These are phyloP conservation scores for Globisporangium parvum DNA, from an alignment of 352 stramenopile species.

Conservation along the genomic window DNA sequence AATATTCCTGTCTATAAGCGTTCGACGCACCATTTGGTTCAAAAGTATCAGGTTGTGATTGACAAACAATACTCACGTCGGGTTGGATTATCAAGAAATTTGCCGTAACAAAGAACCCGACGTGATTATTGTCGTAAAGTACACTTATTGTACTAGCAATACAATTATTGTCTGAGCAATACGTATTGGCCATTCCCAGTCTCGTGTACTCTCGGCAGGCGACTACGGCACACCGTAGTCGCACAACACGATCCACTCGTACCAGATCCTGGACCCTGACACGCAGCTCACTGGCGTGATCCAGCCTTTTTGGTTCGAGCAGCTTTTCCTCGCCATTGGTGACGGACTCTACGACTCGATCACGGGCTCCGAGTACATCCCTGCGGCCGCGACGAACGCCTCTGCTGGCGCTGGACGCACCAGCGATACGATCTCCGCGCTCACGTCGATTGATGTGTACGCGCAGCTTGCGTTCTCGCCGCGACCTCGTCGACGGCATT, in stretches of 20 bases:
- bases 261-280: conserved; percentile 47
- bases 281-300: conserved; percentile 54
- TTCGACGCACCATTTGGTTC: too few species aligned
- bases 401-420: conserved; percentile 25
- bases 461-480: conserved; percentile 31
- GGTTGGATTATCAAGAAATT: too few species aligned
- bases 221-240: conserved; percentile 52
- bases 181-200: too few species aligned
- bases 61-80: too few species aligned
- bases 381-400: conserved; percentile 23
- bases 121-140: too few species aligned
- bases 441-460: conserved; percentile 45
- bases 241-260: conserved; percentile 54
- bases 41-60: too few species aligned
- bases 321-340: conserved; percentile 43
- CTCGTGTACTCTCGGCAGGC: conserved; percentile 39
- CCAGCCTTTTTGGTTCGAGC: conserved; percentile 43
- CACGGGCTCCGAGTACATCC: conserved; percentile 37
- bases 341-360: conserved; percentile 35
- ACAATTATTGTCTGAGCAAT: too few species aligned
- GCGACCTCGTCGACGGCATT: conserved; percentile 33
- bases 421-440: conserved; percentile 27
- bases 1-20: too few species aligned
- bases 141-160: too few species aligned
- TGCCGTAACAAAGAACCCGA: too few species aligned